phyloP scores from a whole-genome alignment of 1,284 basidiomycete species.

The Sparassis latifolia region DNA sequence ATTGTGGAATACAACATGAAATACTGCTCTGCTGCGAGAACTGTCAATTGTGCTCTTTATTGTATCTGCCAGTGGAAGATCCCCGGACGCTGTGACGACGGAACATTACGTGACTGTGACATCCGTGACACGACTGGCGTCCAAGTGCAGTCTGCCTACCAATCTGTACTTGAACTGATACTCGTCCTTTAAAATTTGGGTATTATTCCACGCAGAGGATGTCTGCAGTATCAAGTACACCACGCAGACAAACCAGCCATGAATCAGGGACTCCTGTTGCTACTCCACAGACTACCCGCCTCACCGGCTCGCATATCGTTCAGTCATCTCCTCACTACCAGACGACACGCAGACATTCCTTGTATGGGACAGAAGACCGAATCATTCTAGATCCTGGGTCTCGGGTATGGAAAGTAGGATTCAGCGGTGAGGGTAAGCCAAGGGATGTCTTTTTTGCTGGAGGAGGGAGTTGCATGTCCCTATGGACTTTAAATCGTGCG shows the following conservation, averaged over 20 bases:
- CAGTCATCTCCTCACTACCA: constrained; percentile 73
- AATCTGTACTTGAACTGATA: too few relatives aligned
- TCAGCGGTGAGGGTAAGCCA: constrained; percentile 83
- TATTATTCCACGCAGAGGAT: constrained; percentile 4
- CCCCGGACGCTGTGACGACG: too few relatives aligned
- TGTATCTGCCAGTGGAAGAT: too few relatives aligned
- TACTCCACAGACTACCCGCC: constrained; percentile 48
- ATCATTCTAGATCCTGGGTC: constrained; percentile 83
- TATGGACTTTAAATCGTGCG: constrained; percentile 60
- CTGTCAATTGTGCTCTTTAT: too few relatives aligned
- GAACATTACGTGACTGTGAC: too few relatives aligned
- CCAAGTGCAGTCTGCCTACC: too few relatives aligned
- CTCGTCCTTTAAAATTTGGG: too few relatives aligned
- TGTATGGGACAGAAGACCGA: constrained; percentile 84
- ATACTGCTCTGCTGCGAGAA: too few relatives aligned
- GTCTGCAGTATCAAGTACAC: constrained; percentile 36
- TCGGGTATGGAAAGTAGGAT: constrained; percentile 82
- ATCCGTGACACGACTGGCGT: too few relatives aligned
- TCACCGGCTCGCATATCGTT: constrained; percentile 39
- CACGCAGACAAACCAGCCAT: constrained; percentile 32
- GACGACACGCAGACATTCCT: constrained; percentile 69
- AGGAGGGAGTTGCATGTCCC: constrained; percentile 30
- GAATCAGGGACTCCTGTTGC: constrained; percentile 23
- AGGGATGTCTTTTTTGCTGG: constrained; percentile 66
- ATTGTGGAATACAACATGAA: too few relatives aligned